A percentile compares a stretch with the other conserved stretches of the same genome.
These are phyloP conservation scores for Backusella psychrophila DNA, from an alignment of 192 early-diverging fungal genomes.

Conservation along the genomic window DNA sequence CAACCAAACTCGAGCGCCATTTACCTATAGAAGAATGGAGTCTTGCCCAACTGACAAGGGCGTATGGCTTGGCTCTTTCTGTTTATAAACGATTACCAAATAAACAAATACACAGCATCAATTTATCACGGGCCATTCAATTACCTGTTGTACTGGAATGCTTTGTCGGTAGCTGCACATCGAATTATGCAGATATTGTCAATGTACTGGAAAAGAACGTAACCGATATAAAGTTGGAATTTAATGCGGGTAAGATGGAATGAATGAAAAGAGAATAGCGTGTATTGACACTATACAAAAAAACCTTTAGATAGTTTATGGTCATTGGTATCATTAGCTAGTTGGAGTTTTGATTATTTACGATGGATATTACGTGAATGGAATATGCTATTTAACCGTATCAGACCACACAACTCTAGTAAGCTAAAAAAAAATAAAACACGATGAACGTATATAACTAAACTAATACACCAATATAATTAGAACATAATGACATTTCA, in stretches of 20 bases:
- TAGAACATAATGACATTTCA: conserved; percentile 17
- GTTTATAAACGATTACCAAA: conserved; percentile 4
- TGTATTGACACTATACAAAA: background rate
- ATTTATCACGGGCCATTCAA: conserved; percentile 32
- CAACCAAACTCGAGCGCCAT: background rate
- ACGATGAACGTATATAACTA: background rate
- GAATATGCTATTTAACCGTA: conserved; percentile 27
- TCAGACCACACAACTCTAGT: conserved; percentile 19
- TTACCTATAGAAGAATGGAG: conserved; percentile 20
- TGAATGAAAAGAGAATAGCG: background rate
- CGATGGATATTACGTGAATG: conserved; percentile 26
- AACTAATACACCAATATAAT: background rate
- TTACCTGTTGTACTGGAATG: conserved; percentile 37
- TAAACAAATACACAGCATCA: conserved; percentile 24
- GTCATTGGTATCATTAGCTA: conserved; percentile 28
- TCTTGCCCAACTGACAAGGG: conserved; percentile 8
- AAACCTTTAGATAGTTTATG: conserved; percentile 19
- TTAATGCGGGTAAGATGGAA: conserved; percentile 19
- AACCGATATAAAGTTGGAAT: conserved; percentile 1
- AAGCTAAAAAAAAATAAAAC: background rate
- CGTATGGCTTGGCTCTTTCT: conserved; percentile 19
- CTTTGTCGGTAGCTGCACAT: conserved; percentile 30
- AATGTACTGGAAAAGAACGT: background rate
- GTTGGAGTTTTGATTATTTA: conserved; percentile 28
- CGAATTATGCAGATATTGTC: conserved; percentile 11